Base-by-base conservation (phyloP, 1,284 basidiomycete genomes). In the Bjerkandera adusta region DNA sequence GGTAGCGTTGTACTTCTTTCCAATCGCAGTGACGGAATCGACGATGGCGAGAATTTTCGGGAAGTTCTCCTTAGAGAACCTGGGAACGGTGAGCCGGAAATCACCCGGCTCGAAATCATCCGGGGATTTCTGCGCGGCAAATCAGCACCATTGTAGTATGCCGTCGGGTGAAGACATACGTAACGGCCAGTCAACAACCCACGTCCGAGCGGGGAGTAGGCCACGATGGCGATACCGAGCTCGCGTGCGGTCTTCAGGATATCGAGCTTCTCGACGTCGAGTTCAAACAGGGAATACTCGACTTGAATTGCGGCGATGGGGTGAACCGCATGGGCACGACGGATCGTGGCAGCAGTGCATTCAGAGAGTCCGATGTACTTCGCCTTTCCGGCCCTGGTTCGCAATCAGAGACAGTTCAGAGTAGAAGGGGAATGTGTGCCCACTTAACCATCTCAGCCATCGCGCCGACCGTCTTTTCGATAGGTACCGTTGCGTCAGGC, bases 41-140 rank as follows among this genome's bases (percentile, higher is more conserved):
- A 66, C 70, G 20, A 76, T 55, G 40, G 67, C 57, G 25, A 73
- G 56, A 56, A 76, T 74, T 52, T 70, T 67, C 12, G 63, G 57
- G 50, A 76, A 71, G 57, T 77, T 75, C 57, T 73, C 71, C 16
- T 62, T 60, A 22, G 61, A 62, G 57, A 68, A 73, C 66, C 66
- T 67, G 26, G 67, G 70, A 29, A 73, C 50, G 0, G 13, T 39
- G 6, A 57, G 54, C 13, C 75, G 67, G 48, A 70, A 68, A 55
- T 83, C 82, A 29, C 65, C 72, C 22, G 70, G 67, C 8, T 70
- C 69, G 44, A 85, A 72, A 54, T 83, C 80, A 21, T 72, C 71
- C 2, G 65, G 64, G 6, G 68, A 71, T 62, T 70, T 73, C 73
- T 76, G 46, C 26, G 24, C 5, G 24, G 37, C 30, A 27, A 24